Evolutionary conservation across 257 asterid species (phyloP).

Genomic region (Penstemon barbatus): DNA sequence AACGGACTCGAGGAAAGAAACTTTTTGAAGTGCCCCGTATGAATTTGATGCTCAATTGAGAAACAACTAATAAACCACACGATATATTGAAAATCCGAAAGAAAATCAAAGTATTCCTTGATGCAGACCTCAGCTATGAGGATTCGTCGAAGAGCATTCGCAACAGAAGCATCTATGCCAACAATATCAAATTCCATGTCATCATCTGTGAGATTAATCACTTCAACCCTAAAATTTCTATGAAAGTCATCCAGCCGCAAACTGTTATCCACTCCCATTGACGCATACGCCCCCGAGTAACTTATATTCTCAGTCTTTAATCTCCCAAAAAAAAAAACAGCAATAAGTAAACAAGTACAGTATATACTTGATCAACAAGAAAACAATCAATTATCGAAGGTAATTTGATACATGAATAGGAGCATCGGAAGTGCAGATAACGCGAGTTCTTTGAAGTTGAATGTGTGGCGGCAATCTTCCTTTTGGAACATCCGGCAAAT

Average conservation of each 20-base stretch:
- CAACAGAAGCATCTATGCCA: conserved; percentile 87
- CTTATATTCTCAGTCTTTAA: conserved; percentile 61
- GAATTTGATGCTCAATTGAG: neutral
- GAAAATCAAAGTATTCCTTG: neutral
- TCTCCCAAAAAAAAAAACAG: conserved; percentile 4
- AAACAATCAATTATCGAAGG: neutral
- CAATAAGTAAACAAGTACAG: neutral
- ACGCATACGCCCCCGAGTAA: conserved; percentile 85
- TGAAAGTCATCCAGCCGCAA: conserved; percentile 61
- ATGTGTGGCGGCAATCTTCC: conserved; percentile 72
- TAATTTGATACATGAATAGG: conserved; percentile 58
- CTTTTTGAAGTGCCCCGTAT: neutral
- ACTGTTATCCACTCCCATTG: conserved; percentile 89
- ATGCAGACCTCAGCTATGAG: conserved; percentile 79
- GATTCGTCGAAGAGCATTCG: conserved; percentile 90
- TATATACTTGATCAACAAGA: neutral
- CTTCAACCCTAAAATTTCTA: conserved; percentile 63
- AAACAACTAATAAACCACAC: neutral
- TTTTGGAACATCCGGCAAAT: conserved; percentile 80
- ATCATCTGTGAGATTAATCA: conserved; percentile 51
- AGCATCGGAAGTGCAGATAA: conserved; percentile 64
- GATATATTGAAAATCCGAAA: conserved; percentile 2
- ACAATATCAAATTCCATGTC: conserved; percentile 85
- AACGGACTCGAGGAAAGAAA: neutral
- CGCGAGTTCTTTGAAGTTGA: conserved; percentile 70